Base-by-base conservation (phyloP, 768 basidiomycete genomes). In the Calocybe cyanea region DNA sequence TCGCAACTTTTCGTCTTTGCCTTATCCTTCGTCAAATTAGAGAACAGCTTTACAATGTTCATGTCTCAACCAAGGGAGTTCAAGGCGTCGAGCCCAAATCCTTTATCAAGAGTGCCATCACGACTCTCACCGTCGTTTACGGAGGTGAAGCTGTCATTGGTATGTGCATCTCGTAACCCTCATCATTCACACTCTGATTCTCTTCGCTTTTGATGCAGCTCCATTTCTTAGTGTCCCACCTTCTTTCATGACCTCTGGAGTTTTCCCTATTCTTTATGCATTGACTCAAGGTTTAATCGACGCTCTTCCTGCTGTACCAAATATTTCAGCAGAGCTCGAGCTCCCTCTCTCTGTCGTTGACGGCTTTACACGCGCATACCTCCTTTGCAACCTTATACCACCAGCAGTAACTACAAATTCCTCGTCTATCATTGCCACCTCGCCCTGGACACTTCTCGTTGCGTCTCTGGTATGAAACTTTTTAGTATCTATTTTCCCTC, bases 181-280 rank as follows among this genome's bases (percentile, higher is more conserved):
- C 25, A 28, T 28, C 5, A 28, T 11, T 28, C 5, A 11, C 25
- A 28, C n/a, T 28, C 25, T 28, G 6, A 11, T 28, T 28, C 11
- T 28, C 25, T 6, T 28, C 30, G 35, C 41, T 23, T 20, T 15
- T 45, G 24, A 48, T 45, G 21, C 53, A 87, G 86, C 73, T 10
- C 81, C 86, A 28, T 68, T 81, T 23, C 68, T 90, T 43, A 76
- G 83, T 3, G 54, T 77, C 21, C 74, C 87, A 1, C 80, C 88
- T 0, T 91, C 89, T 7, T 93, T 92, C 68, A 78, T 93, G 73
- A 50, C 81, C n/a, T 86, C 84, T 0, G 83, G 84, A 1, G 71
- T 77, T 7, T 71, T 80, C 3, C 81, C 85, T 1, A 62, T 73
- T 1, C 68, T 93, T 20, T 92, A 85, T 62, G 63, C 75, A 8